phyloP scores from a whole-genome alignment of 345 rosid species.

The Aquilaria sinensis region DNA sequence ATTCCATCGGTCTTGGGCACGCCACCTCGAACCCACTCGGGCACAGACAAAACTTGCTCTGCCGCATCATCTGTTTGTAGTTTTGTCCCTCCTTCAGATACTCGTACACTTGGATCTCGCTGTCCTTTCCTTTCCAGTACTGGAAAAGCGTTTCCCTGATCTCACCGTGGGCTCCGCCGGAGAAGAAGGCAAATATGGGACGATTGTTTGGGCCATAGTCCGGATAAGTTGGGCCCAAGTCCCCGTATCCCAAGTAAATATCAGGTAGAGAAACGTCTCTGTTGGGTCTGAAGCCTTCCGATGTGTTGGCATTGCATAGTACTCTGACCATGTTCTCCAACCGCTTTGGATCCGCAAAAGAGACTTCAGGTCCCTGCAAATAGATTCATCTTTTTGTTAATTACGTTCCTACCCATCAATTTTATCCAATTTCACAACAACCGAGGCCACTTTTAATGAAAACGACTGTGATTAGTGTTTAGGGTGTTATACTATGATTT shows the following conservation, averaged over 20 bases:
- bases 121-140: conserved; percentile 57
- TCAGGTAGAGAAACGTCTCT: conserved; percentile 60
- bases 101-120: conserved; percentile 36
- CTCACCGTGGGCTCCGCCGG: conserved; percentile 52
- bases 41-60: conserved; percentile 45
- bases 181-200: conserved; percentile 47
- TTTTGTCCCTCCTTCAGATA: conserved; percentile 26
- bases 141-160: conserved; percentile 33
- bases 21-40: conserved; percentile 70
- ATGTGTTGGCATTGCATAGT: conserved; percentile 72
- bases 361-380: conserved; percentile 52
- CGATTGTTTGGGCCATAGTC: conserved; percentile 28
- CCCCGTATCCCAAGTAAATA: conserved; percentile 19
- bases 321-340: conserved; percentile 53
- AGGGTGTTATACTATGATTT: too few relatives aligned
- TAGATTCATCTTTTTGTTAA: background rate
- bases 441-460: background rate
- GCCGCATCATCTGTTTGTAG: conserved; percentile 37
- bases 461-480: too few relatives aligned
- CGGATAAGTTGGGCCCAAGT: conserved; percentile 17
- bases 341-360: conserved; percentile 31
- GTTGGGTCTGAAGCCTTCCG: conserved; percentile 49
- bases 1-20: conserved; percentile 43
- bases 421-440: background rate
- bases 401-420: background rate